phyloP scores from a whole-genome alignment of 2,329 filamentous ascomycete genomes.

The Xenoacremonium recifei region DNA sequence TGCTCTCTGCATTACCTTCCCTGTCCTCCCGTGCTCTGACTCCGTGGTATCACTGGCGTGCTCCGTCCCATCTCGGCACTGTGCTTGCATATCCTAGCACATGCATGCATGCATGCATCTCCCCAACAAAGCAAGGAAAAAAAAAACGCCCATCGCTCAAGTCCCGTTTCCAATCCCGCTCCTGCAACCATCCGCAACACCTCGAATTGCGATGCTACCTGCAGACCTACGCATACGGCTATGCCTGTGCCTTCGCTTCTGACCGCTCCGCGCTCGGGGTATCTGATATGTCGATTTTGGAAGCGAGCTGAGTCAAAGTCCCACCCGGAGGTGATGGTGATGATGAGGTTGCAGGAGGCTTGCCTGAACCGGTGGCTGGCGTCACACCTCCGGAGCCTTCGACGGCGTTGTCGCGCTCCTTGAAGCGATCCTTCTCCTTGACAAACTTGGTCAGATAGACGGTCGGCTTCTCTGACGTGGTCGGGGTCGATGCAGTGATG shows the following conservation, averaged over 20 bases:
- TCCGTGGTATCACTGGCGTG: conserved; percentile 10
- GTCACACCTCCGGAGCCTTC: conserved; percentile 27
- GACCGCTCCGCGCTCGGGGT: conserved; percentile 1
- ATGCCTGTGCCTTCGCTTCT: conserved; percentile 1
- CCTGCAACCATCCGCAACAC: neutral
- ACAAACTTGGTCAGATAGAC: conserved; percentile 51
- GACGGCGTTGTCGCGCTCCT: conserved; percentile 31
- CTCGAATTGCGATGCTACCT: no score
- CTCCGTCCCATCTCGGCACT: conserved; percentile 8
- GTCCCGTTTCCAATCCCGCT: conserved; percentile 3
- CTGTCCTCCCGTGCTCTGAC: neutral
- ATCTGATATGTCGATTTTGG: conserved; percentile 19
- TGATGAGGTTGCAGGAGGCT: conserved; percentile 3
- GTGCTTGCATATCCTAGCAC: no score
- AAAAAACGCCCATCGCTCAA: conserved; percentile 8
- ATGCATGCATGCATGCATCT: conserved; percentile 1
- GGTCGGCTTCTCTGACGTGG: conserved; percentile 38
- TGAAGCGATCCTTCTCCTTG: conserved; percentile 41
- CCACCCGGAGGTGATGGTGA: conserved; percentile 11
- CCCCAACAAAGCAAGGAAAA: no score
- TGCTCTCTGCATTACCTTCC: no score
- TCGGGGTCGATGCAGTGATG: conserved; percentile 48
- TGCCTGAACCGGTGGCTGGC: conserved; percentile 1
- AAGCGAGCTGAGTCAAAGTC: conserved; percentile 21
- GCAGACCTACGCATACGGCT: no score